Conservation (phyloP, 768 basidiomycete genomes). For the Baorangia bicolor region DNA sequence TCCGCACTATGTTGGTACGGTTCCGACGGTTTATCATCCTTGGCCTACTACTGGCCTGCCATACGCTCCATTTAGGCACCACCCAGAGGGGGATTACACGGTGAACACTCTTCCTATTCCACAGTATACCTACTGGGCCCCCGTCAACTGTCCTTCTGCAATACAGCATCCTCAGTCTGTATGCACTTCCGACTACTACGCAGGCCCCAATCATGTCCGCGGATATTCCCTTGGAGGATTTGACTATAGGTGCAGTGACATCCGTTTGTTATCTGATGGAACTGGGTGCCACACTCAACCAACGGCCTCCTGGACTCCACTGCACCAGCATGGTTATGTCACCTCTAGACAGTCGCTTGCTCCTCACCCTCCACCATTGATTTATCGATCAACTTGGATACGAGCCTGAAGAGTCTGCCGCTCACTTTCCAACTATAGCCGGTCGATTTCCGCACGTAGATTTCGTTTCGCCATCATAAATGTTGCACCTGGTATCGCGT, state of each 20-base stretch:
- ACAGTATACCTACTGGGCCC: conserved; percentile 26
- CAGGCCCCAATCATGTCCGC: conserved; percentile 49
- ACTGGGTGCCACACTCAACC: conserved; percentile 36
- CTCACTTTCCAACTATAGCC: conserved; percentile 1
- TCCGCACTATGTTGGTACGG: conserved; percentile 34
- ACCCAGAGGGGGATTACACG: conserved; percentile 14
- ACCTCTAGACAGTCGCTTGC: conserved; percentile 43
- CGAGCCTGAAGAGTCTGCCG: conserved; percentile 38
- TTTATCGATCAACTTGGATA: conserved; percentile 51
- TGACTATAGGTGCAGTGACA: conserved; percentile 51
- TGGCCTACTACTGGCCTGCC: conserved; percentile 20
- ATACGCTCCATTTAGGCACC: conserved; percentile 24
- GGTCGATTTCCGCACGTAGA: conserved; percentile 23
- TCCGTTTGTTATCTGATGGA: conserved; percentile 44
- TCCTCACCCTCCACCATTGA: conserved; percentile 41
- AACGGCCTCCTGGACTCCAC: conserved; percentile 44
- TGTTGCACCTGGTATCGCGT: conserved; percentile 32
- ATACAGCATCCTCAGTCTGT: conserved; percentile 55
- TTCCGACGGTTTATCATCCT: conserved; percentile 32
- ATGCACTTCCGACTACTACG: conserved; percentile 50
- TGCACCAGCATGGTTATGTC: conserved; percentile 41
- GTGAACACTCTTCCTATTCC: conserved; percentile 9
- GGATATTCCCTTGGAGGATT: conserved; percentile 61
- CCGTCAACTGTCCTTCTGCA: conserved; percentile 37
- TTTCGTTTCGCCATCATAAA: conserved; percentile 32